These are phyloP conservation scores for Casuarina cunninghamiana DNA, from an alignment of 306 rosid genomes.

Conservation along the genomic window DNA sequence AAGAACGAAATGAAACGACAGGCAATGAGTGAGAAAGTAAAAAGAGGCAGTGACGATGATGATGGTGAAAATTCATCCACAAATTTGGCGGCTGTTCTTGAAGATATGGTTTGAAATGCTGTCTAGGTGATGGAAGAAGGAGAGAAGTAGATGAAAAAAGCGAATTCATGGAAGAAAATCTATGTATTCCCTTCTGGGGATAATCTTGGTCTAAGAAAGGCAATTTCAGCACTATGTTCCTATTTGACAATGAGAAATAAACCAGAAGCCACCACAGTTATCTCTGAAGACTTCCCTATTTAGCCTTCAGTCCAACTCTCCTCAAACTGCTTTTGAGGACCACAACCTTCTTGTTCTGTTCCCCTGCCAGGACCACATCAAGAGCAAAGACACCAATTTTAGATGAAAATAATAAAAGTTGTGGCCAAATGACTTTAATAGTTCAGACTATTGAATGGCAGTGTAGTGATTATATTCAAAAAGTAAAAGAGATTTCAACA, in stretches of 20 bases:
- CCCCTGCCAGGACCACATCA: not conserved
- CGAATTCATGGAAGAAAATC: slow-evolving; percentile 62
- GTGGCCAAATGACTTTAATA: not conserved
- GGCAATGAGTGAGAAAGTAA: slow-evolving; percentile 29
- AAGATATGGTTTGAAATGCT: slow-evolving; percentile 30
- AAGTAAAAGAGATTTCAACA: not conserved
- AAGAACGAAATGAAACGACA: slow-evolving; percentile 4
- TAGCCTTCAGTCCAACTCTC: not conserved
- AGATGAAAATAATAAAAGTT: not conserved
- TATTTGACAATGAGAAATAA: not conserved
- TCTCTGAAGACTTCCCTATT: not conserved
- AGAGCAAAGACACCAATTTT: not conserved
- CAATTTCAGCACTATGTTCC: not conserved
- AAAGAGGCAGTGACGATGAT: not conserved
- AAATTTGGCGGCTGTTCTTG: slow-evolving; percentile 31
- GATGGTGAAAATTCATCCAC: not conserved
- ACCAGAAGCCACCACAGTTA: not conserved
- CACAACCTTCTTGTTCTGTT: not conserved
- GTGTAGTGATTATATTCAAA: not conserved
- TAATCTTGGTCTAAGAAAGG: not conserved
- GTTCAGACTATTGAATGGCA: not conserved
- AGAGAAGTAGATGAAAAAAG: slow-evolving; percentile 33
- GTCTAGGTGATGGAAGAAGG: slow-evolving; percentile 30
- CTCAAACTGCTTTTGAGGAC: not conserved
- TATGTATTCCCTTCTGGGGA: not conserved